Evolutionary conservation across 257 asterid species (phyloP).

Genomic region (Petunia secreta): DNA sequence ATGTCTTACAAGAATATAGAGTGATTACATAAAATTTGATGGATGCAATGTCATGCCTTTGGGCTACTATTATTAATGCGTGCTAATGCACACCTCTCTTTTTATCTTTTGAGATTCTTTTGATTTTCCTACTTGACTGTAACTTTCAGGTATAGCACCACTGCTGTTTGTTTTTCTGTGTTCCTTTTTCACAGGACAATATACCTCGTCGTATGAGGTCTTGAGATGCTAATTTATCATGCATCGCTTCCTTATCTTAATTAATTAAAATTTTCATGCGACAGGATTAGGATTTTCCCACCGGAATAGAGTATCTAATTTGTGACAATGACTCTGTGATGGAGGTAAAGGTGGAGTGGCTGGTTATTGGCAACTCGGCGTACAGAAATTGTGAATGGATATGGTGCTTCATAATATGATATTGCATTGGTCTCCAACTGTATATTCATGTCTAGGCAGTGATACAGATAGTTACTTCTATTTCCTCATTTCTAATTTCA

Average conservation of each 20-base stretch:
- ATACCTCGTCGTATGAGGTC: not conserved
- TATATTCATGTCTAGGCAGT: not conserved
- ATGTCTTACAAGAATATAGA: not conserved
- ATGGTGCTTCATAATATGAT: slow-evolving; percentile 12
- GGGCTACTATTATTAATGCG: not conserved
- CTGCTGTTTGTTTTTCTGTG: not conserved
- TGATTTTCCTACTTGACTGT: slow-evolving; percentile 6
- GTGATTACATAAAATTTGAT: not conserved
- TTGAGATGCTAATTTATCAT: not conserved
- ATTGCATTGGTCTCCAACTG: not conserved
- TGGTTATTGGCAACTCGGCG: not conserved
- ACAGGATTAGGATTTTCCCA: slow-evolving; percentile 6
- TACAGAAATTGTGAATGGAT: slow-evolving; percentile 15
- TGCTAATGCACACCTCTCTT: not conserved
- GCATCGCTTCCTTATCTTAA: not conserved
- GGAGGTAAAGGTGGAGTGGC: slow-evolving; percentile 17
- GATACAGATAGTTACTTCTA: not conserved
- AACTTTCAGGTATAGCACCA: not conserved
- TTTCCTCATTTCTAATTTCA: slow-evolving; percentile 3
- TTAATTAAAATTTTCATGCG: not conserved
- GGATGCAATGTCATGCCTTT: not conserved
- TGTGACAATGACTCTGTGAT: not conserved
- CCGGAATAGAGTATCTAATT: not conserved
- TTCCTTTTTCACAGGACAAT: not conserved
- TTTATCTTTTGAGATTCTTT: not conserved